A percentile compares a stretch with the other conserved stretches of the same genome.
Evolutionary conservation across 306 rosid genomes (phyloP).

Genomic region (Cucumis hystrix): DNA sequence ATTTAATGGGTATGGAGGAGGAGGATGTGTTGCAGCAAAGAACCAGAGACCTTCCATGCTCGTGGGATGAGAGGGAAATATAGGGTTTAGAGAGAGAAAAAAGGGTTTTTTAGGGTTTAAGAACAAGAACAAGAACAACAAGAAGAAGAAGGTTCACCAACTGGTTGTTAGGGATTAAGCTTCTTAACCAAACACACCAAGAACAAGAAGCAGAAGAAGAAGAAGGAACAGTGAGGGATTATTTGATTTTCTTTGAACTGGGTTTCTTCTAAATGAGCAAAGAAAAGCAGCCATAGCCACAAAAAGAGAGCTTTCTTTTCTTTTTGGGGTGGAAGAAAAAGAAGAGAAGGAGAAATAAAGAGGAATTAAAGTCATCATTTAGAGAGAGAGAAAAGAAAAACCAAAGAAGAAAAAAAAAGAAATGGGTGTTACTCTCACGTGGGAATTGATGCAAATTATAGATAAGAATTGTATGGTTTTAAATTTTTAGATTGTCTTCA

Average conservation of each 20-base stretch:
- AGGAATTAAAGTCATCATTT: conserved; percentile 16
- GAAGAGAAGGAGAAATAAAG: conserved; percentile 7
- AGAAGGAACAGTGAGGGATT: not conserved
- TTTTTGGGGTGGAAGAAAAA: not conserved
- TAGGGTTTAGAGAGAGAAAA: not conserved
- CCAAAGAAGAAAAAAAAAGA: not conserved
- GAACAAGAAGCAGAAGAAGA: conserved; percentile 4
- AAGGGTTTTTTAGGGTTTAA: conserved; percentile 18
- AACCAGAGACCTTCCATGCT: conserved; percentile 30
- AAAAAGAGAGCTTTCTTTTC: conserved; percentile 10
- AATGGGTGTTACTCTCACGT: conserved; percentile 33
- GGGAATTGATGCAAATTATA: conserved; percentile 32
- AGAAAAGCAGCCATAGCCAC: conserved; percentile 8
- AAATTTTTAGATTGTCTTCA: conserved; percentile 4
- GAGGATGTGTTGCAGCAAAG: conserved; percentile 25
- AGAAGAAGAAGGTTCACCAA: conserved; percentile 41
- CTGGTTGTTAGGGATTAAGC: conserved; percentile 65
- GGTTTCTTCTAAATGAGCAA: conserved; percentile 11
- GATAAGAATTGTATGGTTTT: conserved; percentile 29
- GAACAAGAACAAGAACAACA: conserved; percentile 6
- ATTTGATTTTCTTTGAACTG: not conserved
- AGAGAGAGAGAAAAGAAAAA: conserved; percentile 1
- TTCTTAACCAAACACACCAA: conserved; percentile 34
- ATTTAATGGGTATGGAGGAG: conserved; percentile 15
- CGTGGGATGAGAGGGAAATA: conserved; percentile 25